Conservation (phyloP, 495 filamentous ascomycete species). For the Aspergillus hancockii region DNA sequence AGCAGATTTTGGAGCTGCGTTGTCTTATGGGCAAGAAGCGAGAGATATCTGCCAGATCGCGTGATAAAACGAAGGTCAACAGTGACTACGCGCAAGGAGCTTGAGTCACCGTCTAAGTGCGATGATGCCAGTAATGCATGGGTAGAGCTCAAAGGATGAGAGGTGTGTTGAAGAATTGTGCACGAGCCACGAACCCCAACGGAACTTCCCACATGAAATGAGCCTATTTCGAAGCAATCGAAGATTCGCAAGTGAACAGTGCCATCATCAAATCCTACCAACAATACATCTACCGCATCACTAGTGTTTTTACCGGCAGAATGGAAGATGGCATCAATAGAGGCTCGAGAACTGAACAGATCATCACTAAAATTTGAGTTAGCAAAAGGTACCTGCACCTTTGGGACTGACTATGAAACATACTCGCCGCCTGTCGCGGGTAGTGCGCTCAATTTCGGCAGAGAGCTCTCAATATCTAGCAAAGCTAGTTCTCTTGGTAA, state of each 20-base stretch:
- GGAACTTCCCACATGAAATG: constrained; percentile 46
- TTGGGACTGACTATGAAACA: constrained; percentile 14
- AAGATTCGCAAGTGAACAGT: constrained; percentile 83
- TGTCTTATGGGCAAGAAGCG: constrained; percentile 79
- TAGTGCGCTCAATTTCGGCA: constrained; percentile 77
- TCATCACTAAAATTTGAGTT: constrained; percentile 55
- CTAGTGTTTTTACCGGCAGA: constrained; percentile 60
- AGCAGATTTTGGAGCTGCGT: constrained; percentile 84
- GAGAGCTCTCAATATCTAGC: constrained; percentile 74
- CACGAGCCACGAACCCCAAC: constrained; percentile 21
- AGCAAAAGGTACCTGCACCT: not conserved
- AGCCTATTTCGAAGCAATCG: constrained; percentile 84
- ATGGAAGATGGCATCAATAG: constrained; percentile 70
- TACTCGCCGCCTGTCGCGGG: constrained; percentile 53
- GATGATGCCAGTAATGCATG: constrained; percentile 67
- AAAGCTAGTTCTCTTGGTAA: constrained; percentile 77
- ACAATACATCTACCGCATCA: constrained; percentile 77
- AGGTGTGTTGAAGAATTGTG: constrained; percentile 56
- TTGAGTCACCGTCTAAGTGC: constrained; percentile 19
- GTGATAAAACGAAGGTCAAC: constrained; percentile 82
- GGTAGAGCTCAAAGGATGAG: constrained; percentile 71
- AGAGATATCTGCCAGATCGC: constrained; percentile 75
- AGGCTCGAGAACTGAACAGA: constrained; percentile 68
- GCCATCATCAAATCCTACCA: constrained; percentile 76
- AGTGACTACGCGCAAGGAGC: constrained; percentile 63